A percentile compares a stretch with the other conserved stretches of the same genome.
phyloP scores from a whole-genome alignment of 805 yeast species.

The Yarrowia osloensis region DNA sequence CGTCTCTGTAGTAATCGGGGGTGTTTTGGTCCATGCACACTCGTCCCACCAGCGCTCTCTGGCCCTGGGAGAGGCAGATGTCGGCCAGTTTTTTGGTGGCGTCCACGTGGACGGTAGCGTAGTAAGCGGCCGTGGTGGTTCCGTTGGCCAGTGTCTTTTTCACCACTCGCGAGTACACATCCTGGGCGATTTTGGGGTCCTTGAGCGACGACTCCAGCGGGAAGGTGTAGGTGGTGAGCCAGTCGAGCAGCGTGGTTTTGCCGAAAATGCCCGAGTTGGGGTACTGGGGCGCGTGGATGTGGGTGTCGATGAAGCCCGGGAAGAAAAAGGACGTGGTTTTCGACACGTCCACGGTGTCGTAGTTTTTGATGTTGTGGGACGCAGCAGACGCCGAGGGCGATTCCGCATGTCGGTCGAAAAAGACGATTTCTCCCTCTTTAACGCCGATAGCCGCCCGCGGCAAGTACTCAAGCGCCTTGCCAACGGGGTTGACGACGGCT shows the following conservation, averaged over 20 bases:
- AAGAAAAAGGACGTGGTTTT: conserved; percentile 54
- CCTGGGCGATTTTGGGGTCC: conserved; percentile 55
- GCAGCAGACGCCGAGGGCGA: conserved; percentile 42
- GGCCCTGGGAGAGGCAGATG: conserved; percentile 65
- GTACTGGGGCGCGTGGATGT: conserved; percentile 81
- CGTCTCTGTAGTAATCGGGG: conserved; percentile 65
- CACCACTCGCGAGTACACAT: conserved; percentile 69
- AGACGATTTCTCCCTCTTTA: conserved; percentile 56
- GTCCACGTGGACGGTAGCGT: conserved; percentile 79
- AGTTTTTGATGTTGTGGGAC: conserved; percentile 32
- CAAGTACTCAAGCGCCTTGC: conserved; percentile 53
- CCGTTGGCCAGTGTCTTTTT: conserved; percentile 71
- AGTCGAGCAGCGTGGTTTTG: conserved; percentile 78
- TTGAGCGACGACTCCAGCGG: conserved; percentile 75
- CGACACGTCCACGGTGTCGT: conserved; percentile 29
- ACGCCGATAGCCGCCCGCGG: conserved; percentile 66
- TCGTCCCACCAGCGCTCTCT: conserved; percentile 87
- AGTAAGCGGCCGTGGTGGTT: conserved; percentile 90
- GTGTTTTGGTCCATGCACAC: conserved; percentile 90
- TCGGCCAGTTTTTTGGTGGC: conserved; percentile 79
- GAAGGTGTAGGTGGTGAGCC: conserved; percentile 87
- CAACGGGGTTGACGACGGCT: conserved; percentile 17
- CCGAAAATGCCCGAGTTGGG: conserved; percentile 86
- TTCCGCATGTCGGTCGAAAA: conserved; percentile 40
- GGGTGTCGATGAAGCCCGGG: conserved; percentile 83